A percentile compares a stretch with the other conserved stretches of the same genome.
These are phyloP conservation scores for Eruca vesicaria DNA, from an alignment of 441 rosid species.

Conservation along the genomic window DNA sequence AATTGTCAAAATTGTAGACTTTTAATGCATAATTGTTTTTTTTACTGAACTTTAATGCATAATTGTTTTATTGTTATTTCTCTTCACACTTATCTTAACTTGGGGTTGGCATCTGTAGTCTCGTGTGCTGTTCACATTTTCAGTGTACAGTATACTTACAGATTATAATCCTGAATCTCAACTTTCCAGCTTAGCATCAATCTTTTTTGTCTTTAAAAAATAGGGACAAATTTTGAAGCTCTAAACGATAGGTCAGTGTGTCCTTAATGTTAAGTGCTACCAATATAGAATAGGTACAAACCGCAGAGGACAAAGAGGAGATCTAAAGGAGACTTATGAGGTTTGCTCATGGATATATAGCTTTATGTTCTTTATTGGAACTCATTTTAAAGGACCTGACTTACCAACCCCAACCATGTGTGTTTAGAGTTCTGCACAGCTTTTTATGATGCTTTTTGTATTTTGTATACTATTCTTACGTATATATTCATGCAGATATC, in stretches of 20 bases:
- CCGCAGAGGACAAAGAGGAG: conserved; percentile 32
- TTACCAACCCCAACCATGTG: conserved; percentile 46
- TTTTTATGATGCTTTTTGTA: conserved; percentile 39
- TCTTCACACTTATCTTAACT: neutral
- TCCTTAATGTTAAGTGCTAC: conserved; percentile 22
- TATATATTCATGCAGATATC: conserved; percentile 42
- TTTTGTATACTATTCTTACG: conserved; percentile 32
- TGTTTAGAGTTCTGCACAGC: conserved; percentile 36
- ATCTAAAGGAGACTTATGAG: conserved; percentile 36
- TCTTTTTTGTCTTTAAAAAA: conserved; percentile 9
- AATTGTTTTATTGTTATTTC: neutral
- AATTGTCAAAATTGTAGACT: conserved; percentile 26
- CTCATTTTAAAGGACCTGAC: conserved; percentile 38
- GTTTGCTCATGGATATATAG: conserved; percentile 21
- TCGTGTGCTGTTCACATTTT: conserved; percentile 15
- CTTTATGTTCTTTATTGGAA: conserved; percentile 33
- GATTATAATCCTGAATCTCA: conserved; percentile 2
- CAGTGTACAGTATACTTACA: neutral
- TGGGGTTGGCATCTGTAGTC: conserved; percentile 9
- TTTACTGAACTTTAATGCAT: neutral
- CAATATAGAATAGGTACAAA: conserved; percentile 29
- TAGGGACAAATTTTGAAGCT: conserved; percentile 19
- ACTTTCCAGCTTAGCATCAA: conserved; percentile 19
- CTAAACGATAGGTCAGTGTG: conserved; percentile 15
- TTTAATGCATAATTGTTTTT: neutral